Conservation (phyloP, 1,284 basidiomycete genomes). For the Testicularia cyperi region DNA sequence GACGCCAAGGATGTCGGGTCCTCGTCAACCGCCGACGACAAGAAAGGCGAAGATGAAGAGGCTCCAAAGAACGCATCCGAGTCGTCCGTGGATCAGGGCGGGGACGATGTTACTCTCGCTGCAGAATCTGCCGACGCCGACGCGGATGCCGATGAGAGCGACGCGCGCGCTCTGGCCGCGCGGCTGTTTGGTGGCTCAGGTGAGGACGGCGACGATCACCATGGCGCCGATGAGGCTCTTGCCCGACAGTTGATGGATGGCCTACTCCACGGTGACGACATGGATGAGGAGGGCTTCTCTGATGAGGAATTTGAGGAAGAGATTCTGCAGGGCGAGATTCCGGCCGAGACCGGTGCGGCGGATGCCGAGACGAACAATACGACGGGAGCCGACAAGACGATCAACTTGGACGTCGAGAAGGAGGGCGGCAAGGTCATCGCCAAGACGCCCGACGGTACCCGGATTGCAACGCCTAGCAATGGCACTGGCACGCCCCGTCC, state of each 20-base stretch:
- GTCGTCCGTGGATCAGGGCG: background rate
- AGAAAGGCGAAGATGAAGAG: slow-evolving; percentile 40
- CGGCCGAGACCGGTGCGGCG: slow-evolving; percentile 19
- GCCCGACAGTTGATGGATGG: slow-evolving; percentile 45
- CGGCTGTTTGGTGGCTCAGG: slow-evolving; percentile 22
- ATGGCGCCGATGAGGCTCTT: slow-evolving; percentile 37
- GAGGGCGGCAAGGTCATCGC: slow-evolving; percentile 74
- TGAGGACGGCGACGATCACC: slow-evolving; percentile 7
- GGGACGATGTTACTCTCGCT: background rate
- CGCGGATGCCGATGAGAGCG: slow-evolving; percentile 1
- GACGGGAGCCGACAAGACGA: slow-evolving; percentile 50
- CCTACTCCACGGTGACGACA: slow-evolving; percentile 39
- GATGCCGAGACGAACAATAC: slow-evolving; percentile 14
- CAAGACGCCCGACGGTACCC: slow-evolving; percentile 91
- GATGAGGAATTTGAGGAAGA: slow-evolving; percentile 54
- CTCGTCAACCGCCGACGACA: slow-evolving; percentile 7
- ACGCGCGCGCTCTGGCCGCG: slow-evolving; percentile 22
- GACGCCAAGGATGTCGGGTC: background rate
- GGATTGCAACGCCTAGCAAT: slow-evolving; percentile 79
- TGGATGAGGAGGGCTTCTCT: slow-evolving; percentile 43
- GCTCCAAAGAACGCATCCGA: background rate
- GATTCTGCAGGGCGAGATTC: slow-evolving; percentile 44
- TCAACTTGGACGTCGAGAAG: slow-evolving; percentile 47
- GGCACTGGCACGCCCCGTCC: slow-evolving; percentile 28
- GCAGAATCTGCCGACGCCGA: background rate